Conservation (phyloP, 768 basidiomycete genomes). For the Trametes elegans region DNA sequence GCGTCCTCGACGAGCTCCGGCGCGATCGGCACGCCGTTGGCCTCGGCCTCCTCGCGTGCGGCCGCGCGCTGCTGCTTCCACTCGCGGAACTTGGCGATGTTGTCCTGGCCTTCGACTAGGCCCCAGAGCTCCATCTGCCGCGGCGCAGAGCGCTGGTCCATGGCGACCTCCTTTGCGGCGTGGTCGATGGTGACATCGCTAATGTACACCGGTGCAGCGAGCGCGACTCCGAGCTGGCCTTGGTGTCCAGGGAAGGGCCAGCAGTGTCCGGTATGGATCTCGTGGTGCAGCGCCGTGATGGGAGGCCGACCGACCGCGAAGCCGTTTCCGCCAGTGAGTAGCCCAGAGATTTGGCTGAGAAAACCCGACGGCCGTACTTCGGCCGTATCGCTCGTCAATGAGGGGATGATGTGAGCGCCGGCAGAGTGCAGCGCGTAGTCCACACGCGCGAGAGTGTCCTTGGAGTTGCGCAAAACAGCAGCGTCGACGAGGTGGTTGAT, state of each 20-base stretch:
- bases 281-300: slow-evolving; percentile 84
- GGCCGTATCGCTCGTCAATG: slow-evolving; percentile 78
- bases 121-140: slow-evolving; percentile 91
- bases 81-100: slow-evolving; percentile 55
- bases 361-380: slow-evolving; percentile 58
- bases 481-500: slow-evolving; percentile 76
- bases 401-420: slow-evolving; percentile 79
- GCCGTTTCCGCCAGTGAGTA: slow-evolving; percentile 57
- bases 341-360: slow-evolving; percentile 46
- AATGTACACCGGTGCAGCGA: slow-evolving; percentile 60
- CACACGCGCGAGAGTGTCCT: slow-evolving; percentile 76
- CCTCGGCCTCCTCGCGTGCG: slow-evolving; percentile 23
- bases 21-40: slow-evolving; percentile 3
- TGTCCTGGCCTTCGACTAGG: slow-evolving; percentile 75
- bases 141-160: slow-evolving; percentile 80
- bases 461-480: slow-evolving; percentile 65
- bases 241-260: slow-evolving; percentile 85
- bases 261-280: slow-evolving; percentile 79
- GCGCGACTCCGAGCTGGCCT: slow-evolving; percentile 81
- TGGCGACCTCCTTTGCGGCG: slow-evolving; percentile 76
- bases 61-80: slow-evolving; percentile 50
- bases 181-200: slow-evolving; percentile 85
- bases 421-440: slow-evolving; percentile 86
- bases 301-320: slow-evolving; percentile 76
- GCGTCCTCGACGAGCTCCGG: slow-evolving; percentile 15